phyloP scores from a whole-genome alignment of 2,329 filamentous ascomycete species.

The Aureobasidium sp. region DNA sequence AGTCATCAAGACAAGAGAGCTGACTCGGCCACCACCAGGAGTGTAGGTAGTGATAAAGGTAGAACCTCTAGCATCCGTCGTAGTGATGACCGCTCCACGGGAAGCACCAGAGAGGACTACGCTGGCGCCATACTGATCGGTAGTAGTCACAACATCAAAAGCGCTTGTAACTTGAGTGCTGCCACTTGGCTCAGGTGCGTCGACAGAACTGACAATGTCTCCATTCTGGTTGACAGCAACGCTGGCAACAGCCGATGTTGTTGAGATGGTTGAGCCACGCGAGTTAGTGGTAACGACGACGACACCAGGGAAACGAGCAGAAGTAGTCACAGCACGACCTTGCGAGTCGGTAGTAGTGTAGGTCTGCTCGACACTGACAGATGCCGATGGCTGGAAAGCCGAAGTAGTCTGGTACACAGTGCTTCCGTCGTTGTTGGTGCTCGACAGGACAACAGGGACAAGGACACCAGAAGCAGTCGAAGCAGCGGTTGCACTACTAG shows the following conservation, averaged over 20 bases:
- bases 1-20: constrained; percentile 33
- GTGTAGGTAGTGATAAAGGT: constrained; percentile 43
- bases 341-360: constrained; percentile 27
- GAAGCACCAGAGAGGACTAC: constrained; percentile 30
- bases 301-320: constrained; percentile 30
- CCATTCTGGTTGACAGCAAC: constrained; percentile 33
- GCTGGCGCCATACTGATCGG: constrained; percentile 34
- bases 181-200: constrained; percentile 28
- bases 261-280: constrained; percentile 31
- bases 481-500: constrained; percentile 18
- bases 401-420: constrained; percentile 32
- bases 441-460: constrained; percentile 33
- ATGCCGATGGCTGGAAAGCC: constrained; percentile 31
- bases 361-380: constrained; percentile 25
- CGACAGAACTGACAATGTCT: constrained; percentile 32
- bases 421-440: constrained; percentile 33
- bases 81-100: constrained; percentile 37
- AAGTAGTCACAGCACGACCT: constrained; percentile 27
- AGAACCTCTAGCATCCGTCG: constrained; percentile 34
- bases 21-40: constrained; percentile 36
- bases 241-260: constrained; percentile 33
- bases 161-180: constrained; percentile 6
- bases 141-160: constrained; percentile 26
- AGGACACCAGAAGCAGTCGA: constrained; percentile 30
- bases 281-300: constrained; percentile 34